These are phyloP conservation scores for Kuraishia piskuri DNA, from an alignment of 805 yeast species.

Conservation along the genomic window DNA sequence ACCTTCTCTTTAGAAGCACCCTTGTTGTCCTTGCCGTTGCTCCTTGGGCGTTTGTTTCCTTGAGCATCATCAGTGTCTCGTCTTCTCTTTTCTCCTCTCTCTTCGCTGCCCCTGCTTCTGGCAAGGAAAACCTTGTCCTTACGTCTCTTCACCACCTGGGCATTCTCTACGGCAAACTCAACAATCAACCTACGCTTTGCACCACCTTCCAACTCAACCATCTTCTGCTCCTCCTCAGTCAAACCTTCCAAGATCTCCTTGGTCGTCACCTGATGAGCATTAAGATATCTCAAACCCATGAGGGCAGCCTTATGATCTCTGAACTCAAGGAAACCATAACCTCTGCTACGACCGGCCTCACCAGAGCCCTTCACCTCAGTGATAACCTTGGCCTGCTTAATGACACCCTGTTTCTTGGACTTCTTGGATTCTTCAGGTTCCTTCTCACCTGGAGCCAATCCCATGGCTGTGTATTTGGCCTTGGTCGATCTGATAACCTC, in stretches of 20 bases:
- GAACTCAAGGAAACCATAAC: slow-evolving; percentile 92
- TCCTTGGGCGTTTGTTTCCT: background rate
- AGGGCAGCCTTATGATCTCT: slow-evolving; percentile 88
- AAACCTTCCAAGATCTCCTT: slow-evolving; percentile 69
- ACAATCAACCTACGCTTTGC: slow-evolving; percentile 74
- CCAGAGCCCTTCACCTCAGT: slow-evolving; percentile 89
- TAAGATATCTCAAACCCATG: slow-evolving; percentile 96
- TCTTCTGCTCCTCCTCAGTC: slow-evolving; percentile 55
- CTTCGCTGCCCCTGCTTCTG: slow-evolving; percentile 7
- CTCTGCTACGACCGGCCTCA: slow-evolving; percentile 84
- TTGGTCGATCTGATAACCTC: slow-evolving; percentile 75
- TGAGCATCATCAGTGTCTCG: slow-evolving; percentile 10
- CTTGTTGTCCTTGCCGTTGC: slow-evolving; percentile 1
- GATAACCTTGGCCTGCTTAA: slow-evolving; percentile 86
- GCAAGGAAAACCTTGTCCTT: slow-evolving; percentile 17
- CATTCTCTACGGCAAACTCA: slow-evolving; percentile 94
- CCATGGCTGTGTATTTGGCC: slow-evolving; percentile 35
- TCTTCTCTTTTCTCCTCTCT: slow-evolving; percentile 18
- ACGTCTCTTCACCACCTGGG: slow-evolving; percentile 88
- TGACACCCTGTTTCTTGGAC: slow-evolving; percentile 80
- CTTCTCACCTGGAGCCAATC: slow-evolving; percentile 22
- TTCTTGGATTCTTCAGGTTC: slow-evolving; percentile 41
- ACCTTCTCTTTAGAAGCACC: slow-evolving; percentile 9
- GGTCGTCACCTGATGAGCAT: slow-evolving; percentile 76
- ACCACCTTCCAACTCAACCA: slow-evolving; percentile 43